phyloP scores from a whole-genome alignment of 2,329 filamentous ascomycete genomes.

The Eurotiales sp. region DNA sequence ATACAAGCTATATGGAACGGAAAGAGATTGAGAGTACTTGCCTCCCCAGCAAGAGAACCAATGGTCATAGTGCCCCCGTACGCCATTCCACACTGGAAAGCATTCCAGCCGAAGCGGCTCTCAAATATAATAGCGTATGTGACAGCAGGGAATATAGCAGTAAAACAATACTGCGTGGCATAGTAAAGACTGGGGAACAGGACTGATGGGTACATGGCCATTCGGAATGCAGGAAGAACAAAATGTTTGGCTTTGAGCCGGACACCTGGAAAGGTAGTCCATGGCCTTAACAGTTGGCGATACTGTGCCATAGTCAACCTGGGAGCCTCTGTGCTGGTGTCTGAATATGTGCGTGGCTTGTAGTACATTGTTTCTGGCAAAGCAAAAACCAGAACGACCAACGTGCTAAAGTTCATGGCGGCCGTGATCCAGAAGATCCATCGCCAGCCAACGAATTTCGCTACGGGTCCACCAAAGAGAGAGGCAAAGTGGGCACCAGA shows the following conservation, averaged over 20 bases:
- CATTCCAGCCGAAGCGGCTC: slow-evolving; percentile 27
- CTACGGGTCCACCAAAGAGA: slow-evolving; percentile 7
- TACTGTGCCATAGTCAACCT: slow-evolving; percentile 4
- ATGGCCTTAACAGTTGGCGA: slow-evolving; percentile 6
- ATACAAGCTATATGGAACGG: not conserved
- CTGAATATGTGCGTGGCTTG: slow-evolving; percentile 6
- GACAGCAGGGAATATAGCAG: slow-evolving; percentile 29
- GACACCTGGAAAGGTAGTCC: slow-evolving; percentile 7
- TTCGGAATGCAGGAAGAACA: slow-evolving; percentile 13
- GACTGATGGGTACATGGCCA: slow-evolving; percentile 28
- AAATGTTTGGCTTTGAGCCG: slow-evolving; percentile 1
- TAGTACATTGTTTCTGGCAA: slow-evolving; percentile 10
- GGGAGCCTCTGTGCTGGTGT: not conserved
- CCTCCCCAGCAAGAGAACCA: slow-evolving; percentile 9
- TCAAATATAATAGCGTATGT: slow-evolving; percentile 30
- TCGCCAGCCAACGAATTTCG: slow-evolving; percentile 6
- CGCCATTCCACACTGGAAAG: slow-evolving; percentile 27
- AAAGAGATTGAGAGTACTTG: not conserved
- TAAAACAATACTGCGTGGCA: slow-evolving; percentile 28
- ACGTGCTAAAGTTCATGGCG: slow-evolving; percentile 6
- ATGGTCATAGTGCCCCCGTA: slow-evolving; percentile 24
- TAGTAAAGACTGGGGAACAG: slow-evolving; percentile 31
- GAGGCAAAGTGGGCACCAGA: slow-evolving; percentile 5
- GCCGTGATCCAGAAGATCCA: slow-evolving; percentile 10
- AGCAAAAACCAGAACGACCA: slow-evolving; percentile 1